Evolutionary conservation across 2,329 filamentous ascomycete genomes (phyloP), one percentile per base, ranked within the genome.

Genomic region (Talaromyces sp.): DNA sequence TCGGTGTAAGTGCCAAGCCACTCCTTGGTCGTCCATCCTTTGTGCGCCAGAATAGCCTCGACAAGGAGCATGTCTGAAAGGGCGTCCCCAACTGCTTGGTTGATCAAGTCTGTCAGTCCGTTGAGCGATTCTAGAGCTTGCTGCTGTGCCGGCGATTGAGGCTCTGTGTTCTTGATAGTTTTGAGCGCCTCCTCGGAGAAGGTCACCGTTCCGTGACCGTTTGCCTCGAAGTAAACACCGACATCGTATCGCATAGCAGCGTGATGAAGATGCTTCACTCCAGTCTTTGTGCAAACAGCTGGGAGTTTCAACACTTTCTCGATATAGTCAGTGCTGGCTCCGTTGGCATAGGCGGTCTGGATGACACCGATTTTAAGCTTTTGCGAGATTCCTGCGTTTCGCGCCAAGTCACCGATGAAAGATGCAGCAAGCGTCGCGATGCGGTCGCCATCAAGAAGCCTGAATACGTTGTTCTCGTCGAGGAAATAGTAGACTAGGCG

Each of bases 181-280:
- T 89, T 88, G 53, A 93, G 80, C 4, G 93, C 93, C 62, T 90
- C 87, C 61, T 89, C 85, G 0, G 91, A 96, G 82, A 99, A 99
- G 58, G 98, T 88, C 38, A 98, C 89, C 10, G 95, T 99, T 66
- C 95, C 95, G 76, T 99, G 95, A 31, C 95, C 95, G 73, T 99
- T 99, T 65, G 95, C 95, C 80, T 99, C 95, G 70, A 99, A 99
- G 80, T 99, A 99, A 57, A 98, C 91, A 60, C 95, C 95, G 59
- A 98, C 88, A 70, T 99, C 95, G 69, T 96, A 96, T 66, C 93
- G 90, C 70, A 90, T 87, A 43, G 95, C 95, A n/a, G 91, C 95
- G 72, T 98, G 95, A 78, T 99, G 95, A 64, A 99, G 84, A 77
- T 97, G 90, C 82, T 99, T 99, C 64, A 99, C 95, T 66, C 95